Conservation (phyloP, 108 stramenopile species). For the Cyclotella kingstonii region DNA sequence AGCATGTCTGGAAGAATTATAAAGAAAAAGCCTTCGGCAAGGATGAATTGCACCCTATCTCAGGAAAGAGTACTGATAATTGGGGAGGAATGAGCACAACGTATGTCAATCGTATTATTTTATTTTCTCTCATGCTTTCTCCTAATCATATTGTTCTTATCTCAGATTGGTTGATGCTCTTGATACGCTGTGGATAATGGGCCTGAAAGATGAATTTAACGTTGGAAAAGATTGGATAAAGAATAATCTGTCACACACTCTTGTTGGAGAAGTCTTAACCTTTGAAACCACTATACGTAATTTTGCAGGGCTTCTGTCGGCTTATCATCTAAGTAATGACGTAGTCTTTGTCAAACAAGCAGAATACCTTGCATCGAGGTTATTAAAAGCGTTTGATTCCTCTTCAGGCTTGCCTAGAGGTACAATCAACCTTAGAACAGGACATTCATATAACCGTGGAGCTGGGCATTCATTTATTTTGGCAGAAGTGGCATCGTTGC, state of each 20-base stretch:
- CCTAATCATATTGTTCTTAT: neutral
- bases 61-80: slow-evolving; percentile 41
- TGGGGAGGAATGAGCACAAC: slow-evolving; percentile 93
- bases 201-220: slow-evolving; percentile 89
- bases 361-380: slow-evolving; percentile 65
- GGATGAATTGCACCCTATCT: slow-evolving; percentile 75
- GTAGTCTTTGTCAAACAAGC: slow-evolving; percentile 73
- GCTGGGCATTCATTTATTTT: slow-evolving; percentile 49
- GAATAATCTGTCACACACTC: slow-evolving; percentile 57
- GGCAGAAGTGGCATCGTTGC: slow-evolving; percentile 88
- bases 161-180: slow-evolving; percentile 85
- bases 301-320: slow-evolving; percentile 92
- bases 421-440: slow-evolving; percentile 52
- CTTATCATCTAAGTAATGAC: slow-evolving; percentile 84
- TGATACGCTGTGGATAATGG: slow-evolving; percentile 97
- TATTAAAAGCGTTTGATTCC: slow-evolving; percentile 69
- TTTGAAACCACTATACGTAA: slow-evolving; percentile 98
- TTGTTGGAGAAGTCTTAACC: slow-evolving; percentile 66
- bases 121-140: neutral
- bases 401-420: slow-evolving; percentile 71
- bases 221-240: slow-evolving; percentile 87
- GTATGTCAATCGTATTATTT: slow-evolving; percentile 6
- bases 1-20: slow-evolving; percentile 75
- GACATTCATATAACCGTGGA: slow-evolving; percentile 36
- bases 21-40: slow-evolving; percentile 77